These are phyloP conservation scores for Juncus inflexus DNA, from an alignment of 176 grass and related monocot species.

Conservation along the genomic window DNA sequence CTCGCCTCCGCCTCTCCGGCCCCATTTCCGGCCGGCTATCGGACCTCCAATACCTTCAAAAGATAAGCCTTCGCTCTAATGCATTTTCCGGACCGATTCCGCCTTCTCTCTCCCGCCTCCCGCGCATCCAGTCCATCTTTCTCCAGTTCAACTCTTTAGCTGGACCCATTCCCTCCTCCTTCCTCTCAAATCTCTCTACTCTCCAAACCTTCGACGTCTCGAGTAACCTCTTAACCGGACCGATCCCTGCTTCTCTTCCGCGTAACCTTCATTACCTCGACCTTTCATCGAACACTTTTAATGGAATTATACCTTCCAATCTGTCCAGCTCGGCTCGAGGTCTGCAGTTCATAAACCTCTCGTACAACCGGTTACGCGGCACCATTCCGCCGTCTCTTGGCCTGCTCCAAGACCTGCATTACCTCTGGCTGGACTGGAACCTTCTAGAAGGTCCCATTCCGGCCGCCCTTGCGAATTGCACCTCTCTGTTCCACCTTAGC, in stretches of 20 bases:
- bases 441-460: slow-evolving; percentile 86
- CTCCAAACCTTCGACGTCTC: slow-evolving; percentile 71
- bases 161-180: slow-evolving; percentile 43
- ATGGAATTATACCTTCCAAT: slow-evolving; percentile 47
- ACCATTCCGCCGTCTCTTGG: slow-evolving; percentile 71
- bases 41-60: slow-evolving; percentile 53
- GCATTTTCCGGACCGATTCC: slow-evolving; percentile 63
- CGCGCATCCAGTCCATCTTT: slow-evolving; percentile 60
- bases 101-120: slow-evolving; percentile 39
- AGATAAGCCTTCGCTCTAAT: slow-evolving; percentile 86
- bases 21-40: slow-evolving; percentile 52
- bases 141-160: slow-evolving; percentile 82
- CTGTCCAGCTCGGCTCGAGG: slow-evolving; percentile 35
- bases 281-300: slow-evolving; percentile 85
- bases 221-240: slow-evolving; percentile 62
- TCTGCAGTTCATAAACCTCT: slow-evolving; percentile 86
- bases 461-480: slow-evolving; percentile 75
- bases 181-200: slow-evolving; percentile 70
- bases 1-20: slow-evolving; percentile 64
- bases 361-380: slow-evolving; percentile 77
- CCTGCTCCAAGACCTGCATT: slow-evolving; percentile 56
- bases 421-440: slow-evolving; percentile 92
- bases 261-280: slow-evolving; percentile 55
- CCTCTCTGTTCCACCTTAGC: slow-evolving; percentile 71
- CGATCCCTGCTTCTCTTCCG: slow-evolving; percentile 50